Conservation (phyloP, 148 eudicot genomes). For the Chenopodium formosanum region DNA sequence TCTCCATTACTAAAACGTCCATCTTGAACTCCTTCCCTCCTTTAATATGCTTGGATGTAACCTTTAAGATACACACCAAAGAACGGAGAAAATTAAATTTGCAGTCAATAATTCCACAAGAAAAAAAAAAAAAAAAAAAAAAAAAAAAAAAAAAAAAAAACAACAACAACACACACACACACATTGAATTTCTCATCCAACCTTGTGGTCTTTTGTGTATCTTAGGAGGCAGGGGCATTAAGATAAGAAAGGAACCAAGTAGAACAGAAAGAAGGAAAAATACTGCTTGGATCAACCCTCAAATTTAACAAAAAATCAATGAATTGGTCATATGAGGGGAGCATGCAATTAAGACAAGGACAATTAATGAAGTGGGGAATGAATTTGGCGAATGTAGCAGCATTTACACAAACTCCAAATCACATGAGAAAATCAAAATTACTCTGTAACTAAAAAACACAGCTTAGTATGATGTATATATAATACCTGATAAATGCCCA, state of each 20-base stretch:
- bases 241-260: neutral
- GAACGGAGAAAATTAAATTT: slow-evolving; percentile 4
- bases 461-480: neutral
- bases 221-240: neutral
- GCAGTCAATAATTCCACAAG: neutral
- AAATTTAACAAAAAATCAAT: neutral
- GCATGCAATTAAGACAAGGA: neutral
- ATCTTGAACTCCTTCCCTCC: slow-evolving; percentile 75
- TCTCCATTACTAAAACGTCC: slow-evolving; percentile 81
- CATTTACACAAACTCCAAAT: neutral
- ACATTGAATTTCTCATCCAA: neutral
- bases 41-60: slow-evolving; percentile 60
- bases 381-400: neutral
- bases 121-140: neutral
- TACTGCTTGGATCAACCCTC: neutral
- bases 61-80: slow-evolving; percentile 34
- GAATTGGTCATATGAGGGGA: no score
- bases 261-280: neutral
- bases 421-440: neutral
- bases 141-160: no score
- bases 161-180: no score
- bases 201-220: neutral
- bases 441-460: neutral
- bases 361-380: neutral
- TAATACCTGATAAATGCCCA: slow-evolving; percentile 94